Percentiles rank a stretch among this genome's conserved stretches.
phyloP scores from a whole-genome alignment of 2,329 filamentous ascomycete genomes.

The Apiospora koreana region DNA sequence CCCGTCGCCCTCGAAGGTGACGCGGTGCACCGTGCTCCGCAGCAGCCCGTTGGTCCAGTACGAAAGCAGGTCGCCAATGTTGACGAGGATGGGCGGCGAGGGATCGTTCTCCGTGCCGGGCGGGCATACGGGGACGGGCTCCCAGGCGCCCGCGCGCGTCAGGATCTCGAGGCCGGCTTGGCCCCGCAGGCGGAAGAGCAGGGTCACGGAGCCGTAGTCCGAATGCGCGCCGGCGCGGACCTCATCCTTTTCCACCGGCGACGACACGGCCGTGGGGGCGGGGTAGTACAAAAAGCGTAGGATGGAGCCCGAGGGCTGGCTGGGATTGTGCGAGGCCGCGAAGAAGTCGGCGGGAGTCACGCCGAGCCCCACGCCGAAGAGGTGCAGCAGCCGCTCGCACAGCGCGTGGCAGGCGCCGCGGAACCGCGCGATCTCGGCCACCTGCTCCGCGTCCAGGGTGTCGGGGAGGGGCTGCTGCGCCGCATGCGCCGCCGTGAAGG shows the following conservation, averaged over 20 bases:
- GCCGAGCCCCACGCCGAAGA: conserved; percentile 77
- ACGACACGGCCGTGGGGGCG: conserved; percentile 42
- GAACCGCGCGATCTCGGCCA: conserved; percentile 64
- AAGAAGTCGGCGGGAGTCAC: conserved; percentile 59
- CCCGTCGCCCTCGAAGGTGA: conserved; percentile 62
- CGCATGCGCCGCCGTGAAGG: conserved; percentile 67
- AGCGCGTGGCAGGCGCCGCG: conserved; percentile 69
- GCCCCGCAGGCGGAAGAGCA: conserved; percentile 83
- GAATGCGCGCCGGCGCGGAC: conserved; percentile 90
- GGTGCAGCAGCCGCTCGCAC: conserved; percentile 70
- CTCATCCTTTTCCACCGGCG: conserved; percentile 50
- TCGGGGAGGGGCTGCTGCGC: conserved; percentile 76
- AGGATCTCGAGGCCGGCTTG: conserved; percentile 87
- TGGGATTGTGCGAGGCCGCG: conserved; percentile 48
- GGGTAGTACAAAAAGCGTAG: conserved; percentile 76
- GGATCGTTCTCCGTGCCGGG: conserved; percentile 58
- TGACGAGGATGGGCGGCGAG: conserved; percentile 76
- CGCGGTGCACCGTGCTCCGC: conserved; percentile 85
- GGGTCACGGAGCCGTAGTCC: conserved; percentile 74
- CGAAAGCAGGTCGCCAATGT: conserved; percentile 69
- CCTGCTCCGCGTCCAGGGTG: conserved; percentile 59
- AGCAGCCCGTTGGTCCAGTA: conserved; percentile 92
- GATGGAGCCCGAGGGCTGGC: conserved; percentile 55
- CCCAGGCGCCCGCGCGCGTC: conserved; percentile 57
- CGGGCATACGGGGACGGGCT: conserved; percentile 67